These are phyloP conservation scores for Cercophora sp. DNA, from an alignment of 495 filamentous ascomycete species.

Conservation along the genomic window DNA sequence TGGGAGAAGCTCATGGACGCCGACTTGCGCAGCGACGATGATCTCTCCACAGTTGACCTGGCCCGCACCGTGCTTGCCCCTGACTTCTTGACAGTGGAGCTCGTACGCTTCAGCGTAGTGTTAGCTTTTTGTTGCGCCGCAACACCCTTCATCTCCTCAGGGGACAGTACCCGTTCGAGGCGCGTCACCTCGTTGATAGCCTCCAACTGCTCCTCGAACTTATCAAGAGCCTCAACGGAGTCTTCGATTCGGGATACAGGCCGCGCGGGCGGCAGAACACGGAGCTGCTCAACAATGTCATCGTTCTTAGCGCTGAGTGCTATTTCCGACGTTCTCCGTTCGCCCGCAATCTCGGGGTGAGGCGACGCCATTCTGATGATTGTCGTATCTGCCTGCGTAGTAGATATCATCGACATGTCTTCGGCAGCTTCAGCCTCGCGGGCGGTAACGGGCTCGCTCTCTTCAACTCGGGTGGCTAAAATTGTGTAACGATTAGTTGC, in stretches of 20 bases:
- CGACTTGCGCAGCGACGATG: constrained; percentile 30
- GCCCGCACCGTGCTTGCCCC: constrained; percentile 19
- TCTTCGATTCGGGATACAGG: constrained; percentile 58
- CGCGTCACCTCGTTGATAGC: constrained; percentile 41
- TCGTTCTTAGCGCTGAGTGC: constrained; percentile 17
- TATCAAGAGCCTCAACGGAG: constrained; percentile 64
- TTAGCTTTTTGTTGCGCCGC: background rate
- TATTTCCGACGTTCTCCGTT: constrained; percentile 22
- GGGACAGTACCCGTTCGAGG: constrained; percentile 35
- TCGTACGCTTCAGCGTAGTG: constrained; percentile 12
- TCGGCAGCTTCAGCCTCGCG: constrained; percentile 3
- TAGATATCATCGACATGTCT: background rate
- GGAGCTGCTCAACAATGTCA: constrained; percentile 40
- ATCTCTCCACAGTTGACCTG: constrained; percentile 21
- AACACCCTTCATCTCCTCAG: constrained; percentile 17
- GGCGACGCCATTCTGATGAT: constrained; percentile 13
- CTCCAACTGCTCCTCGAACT: constrained; percentile 64
- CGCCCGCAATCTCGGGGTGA: background rate
- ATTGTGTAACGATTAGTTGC: constrained; percentile 29
- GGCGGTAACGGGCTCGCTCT: constrained; percentile 17
- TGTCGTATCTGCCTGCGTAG: constrained; percentile 11
- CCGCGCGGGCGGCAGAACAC: constrained; percentile 32
- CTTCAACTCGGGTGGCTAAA: constrained; percentile 31
- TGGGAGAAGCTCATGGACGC: constrained; percentile 32
- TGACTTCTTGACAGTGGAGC: constrained; percentile 16